These are phyloP conservation scores for Kuraishia cidri DNA, from an alignment of 805 yeast genomes.

Conservation along the genomic window DNA sequence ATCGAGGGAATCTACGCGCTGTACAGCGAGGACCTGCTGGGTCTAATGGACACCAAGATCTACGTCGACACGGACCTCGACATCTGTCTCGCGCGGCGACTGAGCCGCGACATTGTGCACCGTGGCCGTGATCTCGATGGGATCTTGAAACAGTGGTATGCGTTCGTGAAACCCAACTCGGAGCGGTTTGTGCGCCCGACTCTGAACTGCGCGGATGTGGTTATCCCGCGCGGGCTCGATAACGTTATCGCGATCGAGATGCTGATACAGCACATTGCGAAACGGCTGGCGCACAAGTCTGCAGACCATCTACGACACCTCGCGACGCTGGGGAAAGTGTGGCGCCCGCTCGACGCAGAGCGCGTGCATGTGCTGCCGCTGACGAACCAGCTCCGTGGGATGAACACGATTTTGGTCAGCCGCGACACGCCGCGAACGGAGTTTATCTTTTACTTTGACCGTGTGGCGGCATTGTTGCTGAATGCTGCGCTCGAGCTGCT, in stretches of 20 bases:
- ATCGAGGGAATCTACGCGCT: constrained; percentile 88
- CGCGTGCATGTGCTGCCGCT: constrained; percentile 29
- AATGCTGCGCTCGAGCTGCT: constrained; percentile 57
- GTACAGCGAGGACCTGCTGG: constrained; percentile 58
- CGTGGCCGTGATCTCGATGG: constrained; percentile 83
- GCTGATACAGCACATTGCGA: constrained; percentile 70
- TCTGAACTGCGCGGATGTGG: constrained; percentile 71
- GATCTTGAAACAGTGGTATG: constrained; percentile 82
- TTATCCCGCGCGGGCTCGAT: constrained; percentile 88
- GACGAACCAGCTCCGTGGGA: constrained; percentile 62
- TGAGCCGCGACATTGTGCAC: constrained; percentile 77
- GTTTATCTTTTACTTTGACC: constrained; percentile 78
- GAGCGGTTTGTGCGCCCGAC: constrained; percentile 69
- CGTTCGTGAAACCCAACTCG: constrained; percentile 88
- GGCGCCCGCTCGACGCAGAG: constrained; percentile 4
- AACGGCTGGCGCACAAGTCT: constrained; percentile 61
- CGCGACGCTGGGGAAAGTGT: constrained; percentile 28
- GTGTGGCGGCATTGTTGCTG: constrained; percentile 67
- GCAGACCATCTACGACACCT: constrained; percentile 57
- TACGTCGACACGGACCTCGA: constrained; percentile 94
- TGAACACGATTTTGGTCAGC: constrained; percentile 62
- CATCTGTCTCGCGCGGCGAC: constrained; percentile 81
- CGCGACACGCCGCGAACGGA: constrained; percentile 53
- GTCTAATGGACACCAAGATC: constrained; percentile 76
- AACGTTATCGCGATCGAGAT: constrained; percentile 72